phyloP scores from a whole-genome alignment of 441 rosid genomes.

The Dalechampia spathulata region DNA sequence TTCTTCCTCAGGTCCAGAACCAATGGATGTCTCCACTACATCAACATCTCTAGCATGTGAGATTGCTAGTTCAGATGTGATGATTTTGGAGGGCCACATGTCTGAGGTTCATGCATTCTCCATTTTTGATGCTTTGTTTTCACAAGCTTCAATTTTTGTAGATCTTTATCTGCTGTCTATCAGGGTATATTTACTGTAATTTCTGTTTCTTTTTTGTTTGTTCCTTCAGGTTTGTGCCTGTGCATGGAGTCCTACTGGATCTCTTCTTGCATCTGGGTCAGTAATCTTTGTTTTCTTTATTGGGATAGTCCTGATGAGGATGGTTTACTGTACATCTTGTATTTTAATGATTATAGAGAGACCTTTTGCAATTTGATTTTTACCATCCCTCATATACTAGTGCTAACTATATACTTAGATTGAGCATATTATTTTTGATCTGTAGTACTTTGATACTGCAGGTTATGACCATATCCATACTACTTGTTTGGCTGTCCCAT shows the following conservation, averaged over 20 bases:
- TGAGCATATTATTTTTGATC: background rate
- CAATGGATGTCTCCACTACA: conserved; percentile 59
- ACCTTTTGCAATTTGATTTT: conserved; percentile 1
- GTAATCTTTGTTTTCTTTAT: conserved; percentile 23
- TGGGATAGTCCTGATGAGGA: conserved; percentile 2
- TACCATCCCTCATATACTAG: background rate
- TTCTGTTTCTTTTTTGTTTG: background rate
- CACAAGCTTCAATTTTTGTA: background rate
- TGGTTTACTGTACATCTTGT: background rate
- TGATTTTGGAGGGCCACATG: conserved; percentile 90
- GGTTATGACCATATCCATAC: background rate
- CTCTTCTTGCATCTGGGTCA: conserved; percentile 98
- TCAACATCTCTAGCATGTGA: conserved; percentile 56
- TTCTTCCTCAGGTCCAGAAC: conserved; percentile 46
- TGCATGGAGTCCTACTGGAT: conserved; percentile 98
- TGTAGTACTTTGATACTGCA: background rate
- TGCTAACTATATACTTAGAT: background rate
- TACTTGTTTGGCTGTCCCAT: background rate
- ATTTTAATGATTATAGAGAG: background rate
- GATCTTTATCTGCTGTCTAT: background rate
- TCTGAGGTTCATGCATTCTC: conserved; percentile 65
- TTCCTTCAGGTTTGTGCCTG: conserved; percentile 85
- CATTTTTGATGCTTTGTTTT: background rate
- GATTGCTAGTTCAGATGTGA: conserved; percentile 73
- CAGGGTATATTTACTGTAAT: conserved; percentile 1